These are phyloP conservation scores for Pseudogymnoascus sp. DNA, from an alignment of 2,329 filamentous ascomycete genomes.

Conservation along the genomic window DNA sequence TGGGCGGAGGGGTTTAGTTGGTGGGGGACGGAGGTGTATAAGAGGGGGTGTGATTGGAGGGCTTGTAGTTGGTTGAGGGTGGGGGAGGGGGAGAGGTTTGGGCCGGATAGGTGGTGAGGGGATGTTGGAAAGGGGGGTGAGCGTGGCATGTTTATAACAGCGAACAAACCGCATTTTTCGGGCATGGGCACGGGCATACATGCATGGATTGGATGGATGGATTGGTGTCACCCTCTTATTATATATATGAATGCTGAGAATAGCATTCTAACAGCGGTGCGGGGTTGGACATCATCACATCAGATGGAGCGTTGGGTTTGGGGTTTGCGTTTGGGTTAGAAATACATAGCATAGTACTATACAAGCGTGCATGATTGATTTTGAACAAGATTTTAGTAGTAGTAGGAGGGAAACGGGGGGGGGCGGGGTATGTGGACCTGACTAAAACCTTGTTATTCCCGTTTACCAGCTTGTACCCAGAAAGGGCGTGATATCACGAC, in stretches of 20 bases:
- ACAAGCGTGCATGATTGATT: no score
- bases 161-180: not conserved
- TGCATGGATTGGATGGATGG: not conserved
- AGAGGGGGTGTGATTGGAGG: slow-evolving; percentile 76
- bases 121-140: not conserved
- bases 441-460: no score
- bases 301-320: no score
- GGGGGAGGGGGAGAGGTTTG: slow-evolving; percentile 56
- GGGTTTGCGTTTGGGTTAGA: not conserved
- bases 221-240: no score
- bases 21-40: slow-evolving; percentile 87
- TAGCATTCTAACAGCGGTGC: no score
- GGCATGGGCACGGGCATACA: not conserved
- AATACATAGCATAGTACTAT: not conserved
- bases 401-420: no score
- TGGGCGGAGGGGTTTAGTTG: slow-evolving; percentile 65
- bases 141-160: not conserved
- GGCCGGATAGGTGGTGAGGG: slow-evolving; percentile 49
- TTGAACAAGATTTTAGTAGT: no score
- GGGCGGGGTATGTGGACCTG: no score
- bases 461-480: no score
- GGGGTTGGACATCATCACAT: no score
- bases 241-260: no score
- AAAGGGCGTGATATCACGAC: no score
- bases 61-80: slow-evolving; percentile 65